Base-by-base conservation (phyloP, 257 asterid species). In the Solanum peruvianum region DNA sequence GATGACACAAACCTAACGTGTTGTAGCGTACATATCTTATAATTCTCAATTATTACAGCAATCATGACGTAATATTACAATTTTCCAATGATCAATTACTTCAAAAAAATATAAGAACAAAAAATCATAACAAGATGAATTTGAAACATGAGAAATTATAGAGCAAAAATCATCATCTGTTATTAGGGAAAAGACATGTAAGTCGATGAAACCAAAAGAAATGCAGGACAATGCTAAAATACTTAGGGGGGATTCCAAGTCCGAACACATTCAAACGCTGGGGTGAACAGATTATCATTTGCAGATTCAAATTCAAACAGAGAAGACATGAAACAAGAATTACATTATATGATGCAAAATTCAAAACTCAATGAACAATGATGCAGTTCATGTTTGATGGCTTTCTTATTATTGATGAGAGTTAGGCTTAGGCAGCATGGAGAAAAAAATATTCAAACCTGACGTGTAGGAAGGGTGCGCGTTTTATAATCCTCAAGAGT, bases 401-500 rank as follows among this genome's bases (percentile, higher is more conserved):
- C n/a, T 77, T 42, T 8, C 83, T 42, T 78, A 45, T 78, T 45
- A 45, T 23, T 45, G 84, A 78, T 45, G 66, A 78, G 84, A 15
- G 42, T 31, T 27, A 9, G 15, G 39, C 39, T 37, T 37, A 37
- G 39, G 9, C 21, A 45, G 27, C 66, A 78, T 78, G 42, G 62
- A 27, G 33, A 1, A 20, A 41, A 76, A 25, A 44, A 44, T 25
- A 27, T 10, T 9, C 91, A 83, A 47, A 97, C 99, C 98, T 97
- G 99, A 76, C 87, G 99, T 0, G 99, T 97, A 42, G 99, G 99
- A 90, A 97, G 96, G 33, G 90, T 76, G 44, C 94, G 92, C 25
- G 94, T 91, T 87, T 93, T 95, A 92, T 93, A 96, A 15, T 86
- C 81, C 87, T 93, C 93, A 56, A 97, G 87, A 72, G 87, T 75